Conservation (phyloP, 2,329 filamentous ascomycete species). For the Claviceps humidiphila region DNA sequence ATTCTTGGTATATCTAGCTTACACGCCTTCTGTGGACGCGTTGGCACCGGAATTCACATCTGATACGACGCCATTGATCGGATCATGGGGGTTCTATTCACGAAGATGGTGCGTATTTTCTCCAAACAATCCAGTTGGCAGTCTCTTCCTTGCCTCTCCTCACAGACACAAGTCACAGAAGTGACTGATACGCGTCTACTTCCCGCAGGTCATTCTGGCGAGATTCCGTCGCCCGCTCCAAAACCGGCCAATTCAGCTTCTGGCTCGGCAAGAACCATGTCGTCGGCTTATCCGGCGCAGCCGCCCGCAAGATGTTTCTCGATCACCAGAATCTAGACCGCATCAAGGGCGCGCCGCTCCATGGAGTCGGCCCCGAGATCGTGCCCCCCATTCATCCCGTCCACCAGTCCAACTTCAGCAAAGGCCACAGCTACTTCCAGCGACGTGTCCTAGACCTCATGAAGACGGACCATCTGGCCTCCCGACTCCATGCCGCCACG, state of each 20-base stretch:
- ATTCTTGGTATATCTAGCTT: not conserved
- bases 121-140: not conserved
- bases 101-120: not conserved
- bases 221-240: not conserved
- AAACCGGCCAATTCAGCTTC: slow-evolving; percentile 8
- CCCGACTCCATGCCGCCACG: not conserved
- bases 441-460: slow-evolving; percentile 3
- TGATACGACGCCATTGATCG: not conserved
- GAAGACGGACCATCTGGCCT: slow-evolving; percentile 2
- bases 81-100: not conserved
- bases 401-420: not conserved
- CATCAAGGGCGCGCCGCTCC: not conserved
- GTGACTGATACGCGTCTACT: not conserved
- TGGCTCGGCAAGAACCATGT: slow-evolving; percentile 7
- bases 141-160: not conserved
- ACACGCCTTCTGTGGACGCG: not conserved
- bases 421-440: slow-evolving; percentile 3
- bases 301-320: slow-evolving; percentile 6
- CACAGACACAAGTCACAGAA: not conserved
- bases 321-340: slow-evolving; percentile 4
- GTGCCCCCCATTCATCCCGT: not conserved
- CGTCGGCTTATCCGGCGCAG: slow-evolving; percentile 6
- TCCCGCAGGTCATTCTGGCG: not conserved
- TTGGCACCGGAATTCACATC: not conserved
- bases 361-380: not conserved